phyloP scores from a whole-genome alignment of 1,284 basidiomycete genomes.

The Puccinia novopanici region DNA sequence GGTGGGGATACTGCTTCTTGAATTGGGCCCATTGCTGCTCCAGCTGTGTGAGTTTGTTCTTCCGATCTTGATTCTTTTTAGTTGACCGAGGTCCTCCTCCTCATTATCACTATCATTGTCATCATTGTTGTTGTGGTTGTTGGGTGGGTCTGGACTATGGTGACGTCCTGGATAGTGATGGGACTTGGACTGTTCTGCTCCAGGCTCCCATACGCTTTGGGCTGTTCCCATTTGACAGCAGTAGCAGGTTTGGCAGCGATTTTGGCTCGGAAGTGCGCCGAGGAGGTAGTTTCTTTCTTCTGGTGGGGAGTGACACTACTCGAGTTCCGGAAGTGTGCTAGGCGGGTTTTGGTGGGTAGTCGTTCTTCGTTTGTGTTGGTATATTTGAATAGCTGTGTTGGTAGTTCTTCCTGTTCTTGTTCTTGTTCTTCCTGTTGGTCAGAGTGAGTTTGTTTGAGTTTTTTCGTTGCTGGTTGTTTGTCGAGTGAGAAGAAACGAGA shows the following conservation, averaged over 20 bases:
- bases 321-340: constrained; percentile 16
- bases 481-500: constrained; percentile 5
- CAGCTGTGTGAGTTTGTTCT: constrained; percentile 33
- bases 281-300: neutral
- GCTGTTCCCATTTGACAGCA: constrained; percentile 20
- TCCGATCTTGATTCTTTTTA: neutral
- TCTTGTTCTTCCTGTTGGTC: neutral
- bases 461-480: neutral
- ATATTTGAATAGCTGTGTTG: neutral
- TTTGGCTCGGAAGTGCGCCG: constrained; percentile 1
- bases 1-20: constrained; percentile 29
- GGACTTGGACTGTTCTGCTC: neutral
- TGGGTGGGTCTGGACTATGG: neutral
- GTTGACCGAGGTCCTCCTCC: neutral
- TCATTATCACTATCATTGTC: neutral
- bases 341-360: constrained; percentile 1
- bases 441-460: neutral
- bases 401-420: constrained; percentile 13
- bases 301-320: neutral
- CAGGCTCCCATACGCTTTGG: constrained; percentile 27
- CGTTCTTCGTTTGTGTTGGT: neutral
- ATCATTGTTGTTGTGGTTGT: neutral
- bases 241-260: neutral
- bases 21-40: constrained; percentile 46
- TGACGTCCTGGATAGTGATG: neutral